Evolutionary conservation across 106 monocot species (phyloP).

Genomic region (Acanthochlamys bracteata): DNA sequence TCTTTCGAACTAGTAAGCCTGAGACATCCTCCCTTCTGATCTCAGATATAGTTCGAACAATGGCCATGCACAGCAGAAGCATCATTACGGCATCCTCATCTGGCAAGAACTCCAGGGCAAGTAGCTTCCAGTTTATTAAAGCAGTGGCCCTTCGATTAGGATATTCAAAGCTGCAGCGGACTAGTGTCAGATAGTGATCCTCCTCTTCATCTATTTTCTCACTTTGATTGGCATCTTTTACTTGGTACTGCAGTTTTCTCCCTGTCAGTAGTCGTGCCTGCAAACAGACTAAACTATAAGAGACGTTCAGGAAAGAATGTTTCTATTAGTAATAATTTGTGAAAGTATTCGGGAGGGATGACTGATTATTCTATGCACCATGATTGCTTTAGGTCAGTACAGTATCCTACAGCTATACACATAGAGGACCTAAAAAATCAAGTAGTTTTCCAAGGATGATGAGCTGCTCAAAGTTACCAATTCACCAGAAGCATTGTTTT

Average conservation of each 20-base stretch:
- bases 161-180: conserved; percentile 31
- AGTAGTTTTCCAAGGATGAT: too few relatives aligned
- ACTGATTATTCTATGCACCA: too few relatives aligned
- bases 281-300: background rate
- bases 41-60: conserved; percentile 56
- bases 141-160: conserved; percentile 72
- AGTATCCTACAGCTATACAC: too few relatives aligned
- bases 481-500: conserved; percentile 41
- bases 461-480: conserved; percentile 22
- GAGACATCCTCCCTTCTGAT: conserved; percentile 52
- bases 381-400: too few relatives aligned
- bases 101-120: conserved; percentile 75
- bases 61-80: conserved; percentile 60
- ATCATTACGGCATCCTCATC: conserved; percentile 76
- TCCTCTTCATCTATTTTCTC: conserved; percentile 38
- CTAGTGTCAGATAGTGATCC: conserved; percentile 56
- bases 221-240: conserved; percentile 11
- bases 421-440: too few relatives aligned
- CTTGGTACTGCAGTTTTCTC: conserved; percentile 61
- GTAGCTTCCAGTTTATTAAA: conserved; percentile 77
- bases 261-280: conserved; percentile 54
- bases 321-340: too few relatives aligned
- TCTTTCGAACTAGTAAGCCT: conserved; percentile 45
- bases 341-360: too few relatives aligned
- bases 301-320: too few relatives aligned